These are phyloP conservation scores for Prunus davidiana DNA, from an alignment of 306 rosid species.

Conservation along the genomic window DNA sequence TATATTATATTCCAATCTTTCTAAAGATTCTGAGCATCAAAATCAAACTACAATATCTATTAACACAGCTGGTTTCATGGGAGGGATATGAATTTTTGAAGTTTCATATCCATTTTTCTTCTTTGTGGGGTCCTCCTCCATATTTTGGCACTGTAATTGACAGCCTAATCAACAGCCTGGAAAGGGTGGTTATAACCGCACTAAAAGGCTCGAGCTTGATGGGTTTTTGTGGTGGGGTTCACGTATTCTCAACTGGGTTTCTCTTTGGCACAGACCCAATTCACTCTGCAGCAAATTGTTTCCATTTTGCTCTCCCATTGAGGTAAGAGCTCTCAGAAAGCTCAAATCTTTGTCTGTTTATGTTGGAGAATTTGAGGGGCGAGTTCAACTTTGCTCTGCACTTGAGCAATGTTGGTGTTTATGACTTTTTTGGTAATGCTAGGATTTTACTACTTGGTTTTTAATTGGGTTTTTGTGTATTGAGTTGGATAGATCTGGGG, in stretches of 20 bases:
- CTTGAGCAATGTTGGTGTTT: constrained; percentile 16
- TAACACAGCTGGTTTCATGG: constrained; percentile 29
- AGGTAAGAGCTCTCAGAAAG: constrained; percentile 28
- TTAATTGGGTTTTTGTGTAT: constrained; percentile 10
- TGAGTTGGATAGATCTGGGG: constrained; percentile 29
- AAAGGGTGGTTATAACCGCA: constrained; percentile 34
- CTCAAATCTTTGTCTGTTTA: constrained; percentile 9
- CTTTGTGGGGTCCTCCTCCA: constrained; percentile 33
- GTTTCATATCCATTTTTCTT: constrained; percentile 17
- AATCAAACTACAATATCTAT: constrained; percentile 19
- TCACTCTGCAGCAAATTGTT: constrained; percentile 5
- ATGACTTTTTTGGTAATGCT: background rate
- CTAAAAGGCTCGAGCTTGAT: constrained; percentile 25
- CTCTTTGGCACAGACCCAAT: constrained; percentile 23
- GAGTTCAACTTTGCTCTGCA: constrained; percentile 7
- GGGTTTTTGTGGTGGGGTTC: constrained; percentile 29
- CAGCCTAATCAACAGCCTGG: constrained; percentile 59
- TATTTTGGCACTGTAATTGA: constrained; percentile 31
- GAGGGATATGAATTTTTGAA: constrained; percentile 11
- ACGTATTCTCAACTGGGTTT: constrained; percentile 22
- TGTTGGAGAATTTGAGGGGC: constrained; percentile 9
- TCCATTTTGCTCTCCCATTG: constrained; percentile 9
- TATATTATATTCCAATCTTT: constrained; percentile 5
- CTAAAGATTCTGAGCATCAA: constrained; percentile 20
- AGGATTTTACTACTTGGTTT: background rate